Evolutionary conservation across 805 yeast species (phyloP), one percentile per base, ranked within the genome.

Genomic region (Wickerhamiella sergipiensis): DNA sequence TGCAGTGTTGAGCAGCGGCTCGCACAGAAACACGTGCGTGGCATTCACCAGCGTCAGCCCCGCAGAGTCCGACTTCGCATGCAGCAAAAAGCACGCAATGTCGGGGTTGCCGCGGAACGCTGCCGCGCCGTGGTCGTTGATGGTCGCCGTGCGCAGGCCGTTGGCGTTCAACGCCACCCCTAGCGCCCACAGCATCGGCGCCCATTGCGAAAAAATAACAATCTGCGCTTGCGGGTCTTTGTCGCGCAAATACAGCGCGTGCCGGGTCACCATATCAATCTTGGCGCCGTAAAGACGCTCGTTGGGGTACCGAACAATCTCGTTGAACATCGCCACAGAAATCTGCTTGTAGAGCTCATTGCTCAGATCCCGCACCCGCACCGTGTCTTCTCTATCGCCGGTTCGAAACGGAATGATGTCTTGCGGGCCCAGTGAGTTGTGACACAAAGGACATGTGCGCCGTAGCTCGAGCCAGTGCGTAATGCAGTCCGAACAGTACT

Each of bases 11-110:
- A 92, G 82, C 52, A 92, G 71, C 1, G 98, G 97, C 67, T 92
- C 98, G 64, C 97, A 85, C 5, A 92, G 64, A 54, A 89, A 83
- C 0, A 92, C 90, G 64, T 92, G 96, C 2, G 85, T 83, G 0
- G 98, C 97, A 69, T 90, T 90, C 8, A 88, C 80, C 50, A 92
- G 71, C 8, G 95, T 92, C 55, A 92, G 70, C 0, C 98, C 98
- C 13, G 96, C 69, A 2, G 67, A 65, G 39, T 89, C 86, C 0
- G 89, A 81, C 56, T 79, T 81, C 0, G 95, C 90, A 65, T 87
- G 86, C 56, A 92, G 67, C 24, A 92, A 66, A 60, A 90, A 81
- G 64, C 97, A 90, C 0, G 96, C 85, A n/a, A 83, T 74, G 0
- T 70, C 63, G 2, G 77, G 69, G 56, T 77, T 72, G 29, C 72